Base-by-base conservation (phyloP, 495 filamentous ascomycete genomes). In the Penicillium coprophilum region DNA sequence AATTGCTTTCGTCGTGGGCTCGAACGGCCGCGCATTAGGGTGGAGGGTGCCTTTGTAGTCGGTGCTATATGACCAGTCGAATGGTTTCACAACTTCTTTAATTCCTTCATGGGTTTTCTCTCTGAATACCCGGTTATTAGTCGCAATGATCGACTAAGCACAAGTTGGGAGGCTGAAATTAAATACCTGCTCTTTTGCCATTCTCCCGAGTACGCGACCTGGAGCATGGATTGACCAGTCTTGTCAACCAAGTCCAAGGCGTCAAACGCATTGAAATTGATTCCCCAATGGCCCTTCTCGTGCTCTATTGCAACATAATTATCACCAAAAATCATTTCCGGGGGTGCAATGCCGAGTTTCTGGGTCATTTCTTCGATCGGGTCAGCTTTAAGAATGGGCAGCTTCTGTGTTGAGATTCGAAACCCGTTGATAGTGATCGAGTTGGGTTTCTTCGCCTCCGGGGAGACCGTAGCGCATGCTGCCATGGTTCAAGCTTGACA, bases 301-400 rank as follows among this genome's bases (percentile, higher is more conserved):
- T 97, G 90, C 53, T 85, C 79, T 23, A 98, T 80, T 3, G 78
- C 70, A 23, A 95, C 85, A 31, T 84, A 77, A 71, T 98, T 98
- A 74, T 98, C 91, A 31, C 94, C 94, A 64, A 98, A 98, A 34
- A 98, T 98, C 94, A 98, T 98, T 74, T 98, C 94, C 2, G 95
- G 94, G 7, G 90, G 85, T 12, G 91, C 80, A 70, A 98, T 96
- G 13, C 85, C 85, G 12, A 98, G 82, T 45, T 82, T 82, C 49
- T 78, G 72, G 17, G 84, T 85, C 85, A 98, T 89, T 39, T 85
- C 82, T 64, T 96, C 93, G 69, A 98, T 97, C 21, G 93, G 89
- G 13, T 80, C 87, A 20, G 91, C 82, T 71, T 96, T 96, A 24
- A 94, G 85, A 69, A 98, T 98, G 38, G 94, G 93, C 23, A 90